Evolutionary conservation across 352 stramenopile genomes (phyloP).

Genomic region (Globisporangium rhizosaccharum): DNA sequence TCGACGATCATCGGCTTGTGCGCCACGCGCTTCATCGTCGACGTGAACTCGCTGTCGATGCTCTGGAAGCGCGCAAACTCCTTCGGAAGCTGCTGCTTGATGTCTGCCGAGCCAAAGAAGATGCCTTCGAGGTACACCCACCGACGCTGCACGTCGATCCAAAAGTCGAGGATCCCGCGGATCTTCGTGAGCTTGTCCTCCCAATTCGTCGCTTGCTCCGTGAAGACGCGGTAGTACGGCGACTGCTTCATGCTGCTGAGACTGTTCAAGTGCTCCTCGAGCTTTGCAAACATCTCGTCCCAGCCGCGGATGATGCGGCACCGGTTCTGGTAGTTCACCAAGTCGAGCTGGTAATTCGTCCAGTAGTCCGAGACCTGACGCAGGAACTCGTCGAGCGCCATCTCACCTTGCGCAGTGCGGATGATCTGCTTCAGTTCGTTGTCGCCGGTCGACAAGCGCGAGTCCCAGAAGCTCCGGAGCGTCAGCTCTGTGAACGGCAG

Average conservation of each 20-base stretch:
- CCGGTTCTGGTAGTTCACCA: conserved; percentile 92
- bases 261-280: conserved; percentile 99
- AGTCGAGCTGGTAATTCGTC: conserved; percentile 86
- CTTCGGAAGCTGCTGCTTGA: conserved; percentile 98
- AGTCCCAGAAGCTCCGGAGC: conserved; percentile 97
- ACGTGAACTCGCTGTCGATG: conserved; percentile 98
- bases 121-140: conserved; percentile 99
- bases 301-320: conserved; percentile 98
- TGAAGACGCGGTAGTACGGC: conserved; percentile 98
- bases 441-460: conserved; percentile 88
- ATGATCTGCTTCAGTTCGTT: conserved; percentile 97
- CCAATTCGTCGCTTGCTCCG: conserved; percentile 96
- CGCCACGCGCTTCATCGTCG: conserved; percentile 96
- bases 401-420: conserved; percentile 97
- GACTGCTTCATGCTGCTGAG: conserved; percentile 99
- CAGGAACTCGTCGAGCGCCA: conserved; percentile 99
- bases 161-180: conserved; percentile 96
- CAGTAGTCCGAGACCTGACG: conserved; percentile 91
- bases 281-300: conserved; percentile 98
- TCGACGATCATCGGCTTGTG: conserved; percentile 97
- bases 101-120: conserved; percentile 97
- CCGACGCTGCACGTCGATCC: conserved; percentile 99
- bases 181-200: conserved; percentile 97
- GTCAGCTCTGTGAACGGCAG: conserved; percentile 94
- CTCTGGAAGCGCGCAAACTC: conserved; percentile 98